Evolutionary conservation across 164 flowering plant species (phyloP).

Genomic region (Paratinospora sagittata): DNA sequence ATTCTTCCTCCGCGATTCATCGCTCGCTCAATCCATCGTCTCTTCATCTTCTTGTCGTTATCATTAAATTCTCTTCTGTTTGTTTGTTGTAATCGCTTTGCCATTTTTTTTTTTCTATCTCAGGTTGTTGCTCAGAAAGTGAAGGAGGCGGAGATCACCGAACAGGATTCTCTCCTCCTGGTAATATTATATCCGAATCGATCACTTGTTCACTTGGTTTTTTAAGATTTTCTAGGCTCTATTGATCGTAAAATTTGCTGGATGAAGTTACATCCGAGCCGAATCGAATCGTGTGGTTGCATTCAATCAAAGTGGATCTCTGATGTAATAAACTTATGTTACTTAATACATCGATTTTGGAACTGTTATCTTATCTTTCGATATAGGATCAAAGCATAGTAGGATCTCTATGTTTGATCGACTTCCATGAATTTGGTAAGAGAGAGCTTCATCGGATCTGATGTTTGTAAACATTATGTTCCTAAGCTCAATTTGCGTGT

Average conservation of each 20-base stretch:
- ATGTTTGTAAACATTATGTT: not conserved
- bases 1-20: not conserved
- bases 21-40: not conserved
- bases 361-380: too few species aligned
- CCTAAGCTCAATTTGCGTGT: not conserved
- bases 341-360: too few species aligned
- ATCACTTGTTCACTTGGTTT: not conserved
- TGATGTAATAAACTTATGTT: not conserved
- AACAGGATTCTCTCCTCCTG: constrained; percentile 89
- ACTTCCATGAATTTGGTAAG: not conserved
- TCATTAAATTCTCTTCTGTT: not conserved
- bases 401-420: not conserved
- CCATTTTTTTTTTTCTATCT: not conserved
- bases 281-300: not conserved
- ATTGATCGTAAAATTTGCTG: not conserved
- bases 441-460: not conserved
- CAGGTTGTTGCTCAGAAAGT: constrained; percentile 80
- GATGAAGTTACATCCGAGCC: not conserved
- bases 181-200: constrained; percentile 25
- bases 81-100: not conserved
- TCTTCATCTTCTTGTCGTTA: not conserved
- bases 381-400: too few species aligned
- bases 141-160: constrained; percentile 82
- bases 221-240: not conserved
- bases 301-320: not conserved